Conservation (phyloP, 768 basidiomycete species). For the Mycena indigotica region DNA sequence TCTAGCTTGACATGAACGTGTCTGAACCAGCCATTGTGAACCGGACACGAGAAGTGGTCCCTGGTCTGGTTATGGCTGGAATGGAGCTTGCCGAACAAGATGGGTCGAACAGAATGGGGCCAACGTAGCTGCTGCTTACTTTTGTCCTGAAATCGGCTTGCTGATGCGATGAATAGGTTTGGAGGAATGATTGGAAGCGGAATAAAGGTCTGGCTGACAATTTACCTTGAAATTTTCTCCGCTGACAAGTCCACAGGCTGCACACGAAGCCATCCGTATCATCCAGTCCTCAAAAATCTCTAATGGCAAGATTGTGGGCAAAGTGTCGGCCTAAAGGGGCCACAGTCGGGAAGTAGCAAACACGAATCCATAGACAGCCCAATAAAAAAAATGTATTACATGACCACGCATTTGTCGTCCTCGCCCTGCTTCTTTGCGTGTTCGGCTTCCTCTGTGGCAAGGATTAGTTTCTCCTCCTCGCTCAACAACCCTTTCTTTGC, state of each 20-base stretch:
- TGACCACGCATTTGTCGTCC: slow-evolving; percentile 48
- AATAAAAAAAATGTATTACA: too few species aligned
- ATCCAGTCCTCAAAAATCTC: slow-evolving; percentile 51
- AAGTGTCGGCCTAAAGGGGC: slow-evolving; percentile 1
- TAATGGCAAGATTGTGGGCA: slow-evolving; percentile 57
- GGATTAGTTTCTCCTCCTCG: slow-evolving; percentile 54
- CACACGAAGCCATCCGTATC: slow-evolving; percentile 60
- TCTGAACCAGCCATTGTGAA: slow-evolving; percentile 84
- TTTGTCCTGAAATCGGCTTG: too few species aligned
- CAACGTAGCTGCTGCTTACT: too few species aligned
- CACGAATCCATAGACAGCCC: neutral
- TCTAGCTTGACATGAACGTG: slow-evolving; percentile 69
- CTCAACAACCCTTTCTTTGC: slow-evolving; percentile 70
- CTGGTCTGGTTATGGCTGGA: slow-evolving; percentile 75
- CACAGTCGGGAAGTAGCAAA: neutral
- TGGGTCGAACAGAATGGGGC: slow-evolving; percentile 76
- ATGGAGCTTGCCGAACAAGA: slow-evolving; percentile 86
- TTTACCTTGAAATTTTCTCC: slow-evolving; percentile 52
- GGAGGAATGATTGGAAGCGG: slow-evolving; percentile 82
- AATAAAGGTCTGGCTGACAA: slow-evolving; percentile 68
- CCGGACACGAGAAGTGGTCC: slow-evolving; percentile 72
- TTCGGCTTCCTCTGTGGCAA: slow-evolving; percentile 49
- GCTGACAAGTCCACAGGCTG: too few species aligned
- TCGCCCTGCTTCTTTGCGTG: slow-evolving; percentile 26
- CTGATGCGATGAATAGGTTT: too few species aligned